Base-by-base conservation (phyloP, 306 rosid genomes). In the Canavalia ensiformis region DNA sequence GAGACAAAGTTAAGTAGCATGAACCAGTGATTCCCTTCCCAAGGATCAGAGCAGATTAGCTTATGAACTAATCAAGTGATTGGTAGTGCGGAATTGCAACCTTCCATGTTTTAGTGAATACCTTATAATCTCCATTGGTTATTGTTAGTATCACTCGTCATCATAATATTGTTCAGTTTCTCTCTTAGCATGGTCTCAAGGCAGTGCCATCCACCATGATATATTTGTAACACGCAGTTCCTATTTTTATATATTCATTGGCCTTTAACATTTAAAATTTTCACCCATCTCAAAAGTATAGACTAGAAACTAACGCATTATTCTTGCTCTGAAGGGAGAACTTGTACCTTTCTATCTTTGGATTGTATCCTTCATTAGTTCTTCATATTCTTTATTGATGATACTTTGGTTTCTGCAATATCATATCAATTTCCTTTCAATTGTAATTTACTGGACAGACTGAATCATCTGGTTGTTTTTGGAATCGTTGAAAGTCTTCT, bases 351-450 rank as follows among this genome's bases (percentile, higher is more conserved):
- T 7, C 46, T 35, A 63, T 69, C 56, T 39, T 72, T 72, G 57
- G 76, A 81, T 54, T 9, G 72, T 41, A 5, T 74, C 42, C 66
- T 35, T 29, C 37, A n/a, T 45, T 33, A 69, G 39, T 69, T 81
- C 74, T 64, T 42, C 80, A 74, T 55, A 73, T 45, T 65, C 55
- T 45, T 52, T 2, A 50, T 60, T 41, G 72, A 30, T 52, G 66
- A 49, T 71, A 7, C 34, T 55, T 41, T 54, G 58, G 45, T 65
- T 66, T 74, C 80, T 81, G 70, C 81, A 65, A 46, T 81, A 63
- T 73, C 50, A 41, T 35, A 30, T 65, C 29, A 33, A 33, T 72
- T 60, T 62, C 56, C 42, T 49, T 60, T 64, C 47, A 60, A 62
- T 41, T 37, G 46, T 49, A 60, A 42, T 59, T 80, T 41, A 51